Base-by-base conservation (phyloP, 1,284 basidiomycete species). In the Ganoderma lucidum region DNA sequence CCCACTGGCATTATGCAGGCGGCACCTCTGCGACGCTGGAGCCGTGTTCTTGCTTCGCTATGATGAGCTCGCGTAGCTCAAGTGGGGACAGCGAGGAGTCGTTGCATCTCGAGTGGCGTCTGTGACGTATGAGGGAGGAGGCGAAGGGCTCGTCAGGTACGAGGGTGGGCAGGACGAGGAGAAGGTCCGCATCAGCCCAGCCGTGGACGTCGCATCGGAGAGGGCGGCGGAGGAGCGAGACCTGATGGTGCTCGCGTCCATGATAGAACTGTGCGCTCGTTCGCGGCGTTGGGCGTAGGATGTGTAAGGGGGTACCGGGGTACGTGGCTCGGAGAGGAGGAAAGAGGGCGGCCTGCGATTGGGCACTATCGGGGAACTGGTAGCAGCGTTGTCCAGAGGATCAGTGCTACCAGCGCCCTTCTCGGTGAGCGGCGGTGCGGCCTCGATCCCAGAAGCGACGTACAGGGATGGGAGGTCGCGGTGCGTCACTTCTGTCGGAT, bases 401-500 rank as follows among this genome's bases (percentile, higher is more conserved):
- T 3, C 12, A 19, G 15, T n/a, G 1, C 41, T 12, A 5, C 19
- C 17, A 1, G 9, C 10, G 23, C 12, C 23, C n/a, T 44, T 32
- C 8, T 30, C 39, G 4, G 14, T 19, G 59, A n/a, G 23, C 14
- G 23, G 37, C 5, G 19, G 35, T 19, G 28, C 58, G 10, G 35
- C 35, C 35, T 14, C 35, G 19, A n/a, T 28, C 35, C 3, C 17
- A 12, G 23, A 28, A 9, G 48, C 23, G 23, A 28, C 23, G 48
- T 51, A 28, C 2, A 3, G 23, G 37, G 58, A 41, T 4, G 8
- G 14, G 58, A n/a, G 35, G 17, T n/a, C 37, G 2, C 23, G 8
- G 9, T 28, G 48, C n/a, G 48, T 3, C n/a, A 53, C 53, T 28
- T 51, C 37, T 70, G 65, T 41, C 71, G 70, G 37, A 28, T 5